phyloP scores from a whole-genome alignment of 192 early-diverging fungal genomes.

The Umbelopsis isabellina region DNA sequence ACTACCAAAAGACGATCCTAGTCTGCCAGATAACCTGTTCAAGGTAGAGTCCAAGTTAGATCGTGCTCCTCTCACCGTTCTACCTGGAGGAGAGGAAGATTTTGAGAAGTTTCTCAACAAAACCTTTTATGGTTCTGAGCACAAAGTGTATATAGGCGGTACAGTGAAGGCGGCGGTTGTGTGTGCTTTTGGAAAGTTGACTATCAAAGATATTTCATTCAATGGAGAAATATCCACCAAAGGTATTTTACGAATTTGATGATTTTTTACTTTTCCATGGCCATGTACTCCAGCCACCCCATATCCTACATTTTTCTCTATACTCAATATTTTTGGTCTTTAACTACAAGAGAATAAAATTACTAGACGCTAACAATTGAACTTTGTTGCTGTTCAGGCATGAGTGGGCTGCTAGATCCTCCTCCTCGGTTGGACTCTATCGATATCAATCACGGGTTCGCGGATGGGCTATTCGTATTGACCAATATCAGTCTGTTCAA shows the following conservation, averaged over 20 bases:
- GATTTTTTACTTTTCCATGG: background rate
- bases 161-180: slow-evolving; percentile 31
- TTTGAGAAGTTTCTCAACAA: slow-evolving; percentile 38
- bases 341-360: slow-evolving; percentile 4
- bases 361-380: background rate
- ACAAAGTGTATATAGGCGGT: slow-evolving; percentile 34
- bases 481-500: slow-evolving; percentile 32
- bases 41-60: slow-evolving; percentile 26
- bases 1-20: background rate
- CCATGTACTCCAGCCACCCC: no score
- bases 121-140: slow-evolving; percentile 24
- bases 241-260: slow-evolving; percentile 24
- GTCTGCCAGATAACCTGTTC: slow-evolving; percentile 19
- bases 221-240: slow-evolving; percentile 38
- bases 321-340: background rate
- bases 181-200: slow-evolving; percentile 35
- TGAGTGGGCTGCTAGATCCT: slow-evolving; percentile 40
- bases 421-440: slow-evolving; percentile 33
- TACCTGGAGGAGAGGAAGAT: slow-evolving; percentile 34
- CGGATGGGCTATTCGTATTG: slow-evolving; percentile 25
- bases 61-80: slow-evolving; percentile 32
- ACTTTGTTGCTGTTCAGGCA: slow-evolving; percentile 18
- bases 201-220: slow-evolving; percentile 33
- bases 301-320: no score
- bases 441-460: slow-evolving; percentile 24